These are phyloP conservation scores for Cephaloascus fragrans DNA, from an alignment of 805 yeast species.

Conservation along the genomic window DNA sequence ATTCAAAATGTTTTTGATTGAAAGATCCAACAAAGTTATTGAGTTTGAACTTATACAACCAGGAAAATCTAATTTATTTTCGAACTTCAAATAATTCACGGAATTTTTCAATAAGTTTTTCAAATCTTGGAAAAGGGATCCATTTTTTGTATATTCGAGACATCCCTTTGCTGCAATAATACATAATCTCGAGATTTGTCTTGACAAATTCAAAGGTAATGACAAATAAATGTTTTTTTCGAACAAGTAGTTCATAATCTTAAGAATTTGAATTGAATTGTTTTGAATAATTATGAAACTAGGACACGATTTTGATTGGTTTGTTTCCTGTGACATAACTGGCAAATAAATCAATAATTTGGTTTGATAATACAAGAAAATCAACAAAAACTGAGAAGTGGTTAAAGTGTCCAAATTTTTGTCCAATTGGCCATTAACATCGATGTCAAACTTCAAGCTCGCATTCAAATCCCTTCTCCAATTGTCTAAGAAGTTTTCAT, in stretches of 20 bases:
- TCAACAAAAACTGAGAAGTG: constrained; percentile 42
- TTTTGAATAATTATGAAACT: constrained; percentile 64
- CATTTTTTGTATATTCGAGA: constrained; percentile 75
- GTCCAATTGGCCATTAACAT: constrained; percentile 42
- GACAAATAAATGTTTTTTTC: constrained; percentile 41
- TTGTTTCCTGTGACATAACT: constrained; percentile 12
- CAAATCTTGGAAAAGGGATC: constrained; percentile 66
- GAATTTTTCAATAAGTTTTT: constrained; percentile 44
- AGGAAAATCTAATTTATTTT: constrained; percentile 43
- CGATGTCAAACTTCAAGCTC: constrained; percentile 53
- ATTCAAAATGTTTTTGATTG: constrained; percentile 48
- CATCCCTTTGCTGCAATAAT: constrained; percentile 66
- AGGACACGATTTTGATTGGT: constrained; percentile 21
- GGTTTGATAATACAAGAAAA: constrained; percentile 52
- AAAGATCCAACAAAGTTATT: constrained; percentile 43
- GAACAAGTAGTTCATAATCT: constrained; percentile 34
- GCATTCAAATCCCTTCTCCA: constrained; percentile 71
- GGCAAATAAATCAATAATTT: constrained; percentile 58
- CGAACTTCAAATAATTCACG: constrained; percentile 38
- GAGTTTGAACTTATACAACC: constrained; percentile 55
- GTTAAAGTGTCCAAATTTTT: constrained; percentile 16
- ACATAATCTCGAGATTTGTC: constrained; percentile 55
- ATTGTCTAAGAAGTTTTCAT: constrained; percentile 62
- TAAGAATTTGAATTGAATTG: constrained; percentile 50
- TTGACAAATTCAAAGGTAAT: constrained; percentile 50